Conservation (phyloP, 2,329 filamentous ascomycete species). For the Blastomyces silverae region DNA sequence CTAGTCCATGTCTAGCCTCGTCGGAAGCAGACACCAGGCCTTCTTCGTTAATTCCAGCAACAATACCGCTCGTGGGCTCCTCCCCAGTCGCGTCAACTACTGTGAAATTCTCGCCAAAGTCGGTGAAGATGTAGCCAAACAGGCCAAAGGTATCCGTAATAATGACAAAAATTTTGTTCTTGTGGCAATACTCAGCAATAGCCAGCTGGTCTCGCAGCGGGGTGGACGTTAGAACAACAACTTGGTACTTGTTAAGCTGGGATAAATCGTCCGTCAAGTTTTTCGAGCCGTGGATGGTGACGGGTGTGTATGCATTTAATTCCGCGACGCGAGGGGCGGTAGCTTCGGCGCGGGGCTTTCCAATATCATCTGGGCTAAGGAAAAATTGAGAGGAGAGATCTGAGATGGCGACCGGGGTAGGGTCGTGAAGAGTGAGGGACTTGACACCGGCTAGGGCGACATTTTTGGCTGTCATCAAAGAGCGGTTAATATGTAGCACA, state of each 20-base stretch:
- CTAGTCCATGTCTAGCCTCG: conserved; percentile 87
- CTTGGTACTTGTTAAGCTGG: conserved; percentile 84
- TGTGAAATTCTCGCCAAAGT: conserved; percentile 92
- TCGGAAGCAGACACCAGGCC: conserved; percentile 89
- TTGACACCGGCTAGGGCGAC: conserved; percentile 97
- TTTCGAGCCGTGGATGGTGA: conserved; percentile 60
- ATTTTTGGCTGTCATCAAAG: conserved; percentile 67
- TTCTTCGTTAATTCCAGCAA: conserved; percentile 82
- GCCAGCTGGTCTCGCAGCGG: conserved; percentile 70
- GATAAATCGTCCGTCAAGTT: conserved; percentile 69
- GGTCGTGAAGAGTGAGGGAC: conserved; percentile 89
- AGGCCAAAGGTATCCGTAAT: conserved; percentile 85
- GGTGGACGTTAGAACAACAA: conserved; percentile 82
- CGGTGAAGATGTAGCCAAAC: conserved; percentile 93
- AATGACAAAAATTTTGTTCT: conserved; percentile 85
- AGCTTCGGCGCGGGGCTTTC: conserved; percentile 79
- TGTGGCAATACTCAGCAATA: conserved; percentile 89
- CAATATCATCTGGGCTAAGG: conserved; percentile 77
- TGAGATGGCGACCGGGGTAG: conserved; percentile 70
- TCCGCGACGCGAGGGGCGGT: conserved; percentile 87
- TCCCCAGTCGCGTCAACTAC: conserved; percentile 87
- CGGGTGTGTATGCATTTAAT: conserved; percentile 92
- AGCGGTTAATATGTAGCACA: conserved; percentile 6
- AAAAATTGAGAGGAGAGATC: conserved; percentile 98
- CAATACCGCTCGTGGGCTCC: conserved; percentile 76